Evolutionary conservation across 2,329 filamentous ascomycete species (phyloP).

Genomic region (Hypoxylon sp.): DNA sequence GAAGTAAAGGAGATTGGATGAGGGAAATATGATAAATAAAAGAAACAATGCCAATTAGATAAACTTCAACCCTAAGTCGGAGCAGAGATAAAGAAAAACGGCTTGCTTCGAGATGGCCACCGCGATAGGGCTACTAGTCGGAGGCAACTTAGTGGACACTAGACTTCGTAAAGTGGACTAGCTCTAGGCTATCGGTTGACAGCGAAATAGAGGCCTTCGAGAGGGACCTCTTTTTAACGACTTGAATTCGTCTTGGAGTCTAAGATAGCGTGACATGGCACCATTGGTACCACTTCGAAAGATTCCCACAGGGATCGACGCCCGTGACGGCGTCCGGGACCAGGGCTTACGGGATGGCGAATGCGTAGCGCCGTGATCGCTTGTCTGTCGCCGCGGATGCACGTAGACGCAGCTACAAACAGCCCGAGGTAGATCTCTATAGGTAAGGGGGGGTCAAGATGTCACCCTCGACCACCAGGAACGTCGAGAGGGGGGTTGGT

Average conservation of each 20-base stretch:
- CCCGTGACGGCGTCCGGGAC: constrained; percentile 42
- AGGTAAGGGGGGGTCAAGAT: constrained; percentile 37
- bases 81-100: constrained; percentile 45
- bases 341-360: constrained; percentile 29
- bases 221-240: constrained; percentile 35
- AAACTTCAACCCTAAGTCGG: constrained; percentile 34
- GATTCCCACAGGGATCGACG: constrained; percentile 49
- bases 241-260: constrained; percentile 33
- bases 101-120: constrained; percentile 40
- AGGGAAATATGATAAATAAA: constrained; percentile 33
- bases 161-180: constrained; percentile 32
- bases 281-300: constrained; percentile 49
- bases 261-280: constrained; percentile 50
- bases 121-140: constrained; percentile 46
- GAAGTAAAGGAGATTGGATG: constrained; percentile 6
- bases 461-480: constrained; percentile 38
- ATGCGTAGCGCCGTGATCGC: constrained; percentile 46
- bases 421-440: constrained; percentile 47
- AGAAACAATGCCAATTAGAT: constrained; percentile 34
- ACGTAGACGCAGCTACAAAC: constrained; percentile 51
- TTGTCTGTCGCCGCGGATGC: constrained; percentile 49
- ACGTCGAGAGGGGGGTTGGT: constrained; percentile 21
- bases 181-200: constrained; percentile 28
- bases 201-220: constrained; percentile 28
- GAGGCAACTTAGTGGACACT: constrained; percentile 44